Conservation (phyloP, 495 filamentous ascomycete species). For the Xylaria longipes region DNA sequence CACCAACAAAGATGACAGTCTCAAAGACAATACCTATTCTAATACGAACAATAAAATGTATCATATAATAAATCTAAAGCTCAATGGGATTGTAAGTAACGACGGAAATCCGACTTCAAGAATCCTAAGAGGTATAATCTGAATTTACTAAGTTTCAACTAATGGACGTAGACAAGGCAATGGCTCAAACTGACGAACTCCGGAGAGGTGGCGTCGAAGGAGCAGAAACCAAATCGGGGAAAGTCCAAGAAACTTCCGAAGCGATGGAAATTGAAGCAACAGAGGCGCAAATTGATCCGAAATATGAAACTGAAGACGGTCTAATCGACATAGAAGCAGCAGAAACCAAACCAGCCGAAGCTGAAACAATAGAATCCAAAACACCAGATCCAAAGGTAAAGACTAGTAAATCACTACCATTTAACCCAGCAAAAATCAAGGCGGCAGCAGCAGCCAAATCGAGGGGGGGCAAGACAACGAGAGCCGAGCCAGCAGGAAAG, state of each 20-base stretch:
- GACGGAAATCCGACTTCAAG: background rate
- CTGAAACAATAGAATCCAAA: background rate
- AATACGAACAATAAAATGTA: constrained; percentile 2
- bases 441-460: background rate
- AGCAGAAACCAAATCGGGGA: background rate
- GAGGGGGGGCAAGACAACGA: background rate
- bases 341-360: background rate
- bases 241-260: background rate
- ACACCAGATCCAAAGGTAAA: background rate
- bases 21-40: background rate
- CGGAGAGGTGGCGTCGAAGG: background rate
- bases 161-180: background rate
- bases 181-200: background rate
- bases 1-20: background rate
- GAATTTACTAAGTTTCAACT: background rate
- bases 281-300: background rate
- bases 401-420: background rate
- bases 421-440: constrained; percentile 7
- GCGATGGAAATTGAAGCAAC: background rate
- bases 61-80: background rate
- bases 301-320: background rate
- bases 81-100: background rate
- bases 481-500: background rate
- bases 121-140: background rate
- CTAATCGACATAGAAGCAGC: background rate